Base-by-base conservation (phyloP, 2,329 filamentous ascomycete species). In the Colletotrichum gigasporum region DNA sequence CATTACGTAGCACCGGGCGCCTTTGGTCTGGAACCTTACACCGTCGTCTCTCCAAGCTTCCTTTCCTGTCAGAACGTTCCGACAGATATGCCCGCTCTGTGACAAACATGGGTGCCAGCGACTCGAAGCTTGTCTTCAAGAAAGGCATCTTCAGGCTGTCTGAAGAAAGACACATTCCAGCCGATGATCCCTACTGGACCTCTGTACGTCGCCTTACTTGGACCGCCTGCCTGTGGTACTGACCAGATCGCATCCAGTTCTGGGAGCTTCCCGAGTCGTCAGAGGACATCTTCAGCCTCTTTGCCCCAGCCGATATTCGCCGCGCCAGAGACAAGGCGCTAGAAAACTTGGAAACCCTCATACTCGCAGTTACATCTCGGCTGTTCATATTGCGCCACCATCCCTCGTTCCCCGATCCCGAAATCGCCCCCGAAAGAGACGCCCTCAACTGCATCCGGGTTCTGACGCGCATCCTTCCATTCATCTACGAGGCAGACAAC, bases 121-220 rank as follows among this genome's bases (percentile, higher is more conserved):
- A 98, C 82, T 98, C 95, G 73, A 98, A 98, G 86, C 90, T 98
- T 75, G 93, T 95, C 75, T 98, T 99, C 87, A 98, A 97, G 82
- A 93, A 97, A 81, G 95, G 94, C 80, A 97, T 98, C 82, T 97
- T 98, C 83, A 90, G 92, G 75, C 88, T 99, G 64, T 96, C 94
- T n/a, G 94, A 97, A 77, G 91, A 97, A 77, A 89, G 90, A 69
- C 86, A 92, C 76, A 97, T 98, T 74, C 86, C 93, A 65, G 89
- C 93, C 60, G 91, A 96, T 79, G 93, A 97, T 81, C 85, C 89
- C 16, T 97, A 97, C 82, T 99, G 96, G 96, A 90, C 91, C 68
- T 92, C 93, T 76, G 94, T 96, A 80, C 74, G 91, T 83, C 41
- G 50, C 30, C 50, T n/a, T 42, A 52, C 45, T 61, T 37, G 22